Conservation (phyloP, 495 filamentous ascomycete species). For the Penicillium longicatenatum region DNA sequence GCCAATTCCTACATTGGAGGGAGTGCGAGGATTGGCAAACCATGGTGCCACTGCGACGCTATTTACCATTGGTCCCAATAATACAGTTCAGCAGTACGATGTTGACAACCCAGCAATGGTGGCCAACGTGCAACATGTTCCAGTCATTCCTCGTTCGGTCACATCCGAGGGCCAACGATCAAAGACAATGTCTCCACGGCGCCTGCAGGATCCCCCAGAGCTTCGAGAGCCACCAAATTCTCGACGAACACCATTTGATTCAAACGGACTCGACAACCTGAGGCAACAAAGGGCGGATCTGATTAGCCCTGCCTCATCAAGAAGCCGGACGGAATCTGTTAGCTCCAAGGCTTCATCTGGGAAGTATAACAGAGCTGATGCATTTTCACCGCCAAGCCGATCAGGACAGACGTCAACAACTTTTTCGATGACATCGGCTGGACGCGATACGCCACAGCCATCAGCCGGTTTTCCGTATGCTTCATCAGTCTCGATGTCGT, state of each 20-base stretch:
- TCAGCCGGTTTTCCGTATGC: constrained; percentile 42
- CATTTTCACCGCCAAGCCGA: constrained; percentile 44
- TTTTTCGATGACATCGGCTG: constrained; percentile 43
- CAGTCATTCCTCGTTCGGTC: constrained; percentile 71
- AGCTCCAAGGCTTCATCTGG: constrained; percentile 52
- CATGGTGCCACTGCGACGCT: constrained; percentile 89
- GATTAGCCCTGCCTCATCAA: constrained; percentile 62
- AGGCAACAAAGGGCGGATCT: constrained; percentile 58
- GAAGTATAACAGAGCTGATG: constrained; percentile 35
- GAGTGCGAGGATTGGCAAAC: constrained; percentile 77
- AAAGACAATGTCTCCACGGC: constrained; percentile 32
- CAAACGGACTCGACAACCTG: constrained; percentile 44
- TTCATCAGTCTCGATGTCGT: constrained; percentile 65
- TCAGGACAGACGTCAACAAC: constrained; percentile 51
- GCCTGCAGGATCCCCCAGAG: constrained; percentile 39
- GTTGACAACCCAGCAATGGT: constrained; percentile 80
- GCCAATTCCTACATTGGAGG: constrained; percentile 79
- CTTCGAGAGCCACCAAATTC: constrained; percentile 31
- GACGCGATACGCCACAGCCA: constrained; percentile 41
- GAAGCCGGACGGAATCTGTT: constrained; percentile 65
- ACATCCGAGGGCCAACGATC: constrained; percentile 67
- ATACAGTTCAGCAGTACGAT: constrained; percentile 93
- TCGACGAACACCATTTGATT: constrained; percentile 45
- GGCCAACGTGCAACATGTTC: constrained; percentile 79
- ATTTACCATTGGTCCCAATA: constrained; percentile 86